A percentile compares a stretch with the other conserved stretches of the same genome.
Evolutionary conservation across 495 filamentous ascomycete genomes (phyloP).

Genomic region (Letharia lupina): DNA sequence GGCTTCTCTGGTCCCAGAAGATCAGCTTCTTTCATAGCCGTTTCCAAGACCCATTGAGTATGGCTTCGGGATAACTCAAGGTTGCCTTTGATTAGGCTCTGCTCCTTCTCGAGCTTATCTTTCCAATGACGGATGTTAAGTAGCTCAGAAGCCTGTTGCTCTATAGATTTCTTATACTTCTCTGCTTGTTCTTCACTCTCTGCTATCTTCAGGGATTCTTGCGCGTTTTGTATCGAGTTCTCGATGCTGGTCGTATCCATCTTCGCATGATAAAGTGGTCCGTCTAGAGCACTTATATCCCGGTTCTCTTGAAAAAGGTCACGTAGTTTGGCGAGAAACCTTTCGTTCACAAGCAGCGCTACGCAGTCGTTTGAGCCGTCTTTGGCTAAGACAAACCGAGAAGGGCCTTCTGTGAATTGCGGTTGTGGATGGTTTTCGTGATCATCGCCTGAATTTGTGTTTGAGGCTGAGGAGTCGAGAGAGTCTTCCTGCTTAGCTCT

Average conservation of each 20-base stretch:
- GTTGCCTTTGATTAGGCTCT: background rate
- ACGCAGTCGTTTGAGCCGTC: constrained; percentile 11
- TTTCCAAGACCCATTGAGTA: background rate
- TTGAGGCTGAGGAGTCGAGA: background rate
- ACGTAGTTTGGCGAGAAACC: background rate
- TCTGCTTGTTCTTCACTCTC: background rate
- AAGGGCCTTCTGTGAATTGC: background rate
- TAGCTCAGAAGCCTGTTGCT: background rate
- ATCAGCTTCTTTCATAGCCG: constrained; percentile 5
- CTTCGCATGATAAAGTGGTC: background rate
- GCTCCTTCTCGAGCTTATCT: background rate
- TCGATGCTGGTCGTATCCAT: too few species aligned
- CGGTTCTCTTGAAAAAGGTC: background rate
- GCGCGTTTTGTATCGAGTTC: background rate
- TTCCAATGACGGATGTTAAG: background rate
- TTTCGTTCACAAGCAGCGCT: constrained; percentile 14
- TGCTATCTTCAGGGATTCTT: background rate
- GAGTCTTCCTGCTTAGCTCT: background rate
- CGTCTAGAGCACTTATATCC: background rate
- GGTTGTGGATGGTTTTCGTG: background rate
- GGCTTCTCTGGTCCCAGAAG: background rate
- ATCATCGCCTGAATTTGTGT: background rate
- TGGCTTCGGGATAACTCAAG: background rate
- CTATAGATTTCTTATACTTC: background rate
- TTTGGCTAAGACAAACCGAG: constrained; percentile 4